Evolutionary conservation across 345 rosid species (phyloP), one percentile per base, ranked within the genome.

Genomic region (Sisymbrium altissimum): DNA sequence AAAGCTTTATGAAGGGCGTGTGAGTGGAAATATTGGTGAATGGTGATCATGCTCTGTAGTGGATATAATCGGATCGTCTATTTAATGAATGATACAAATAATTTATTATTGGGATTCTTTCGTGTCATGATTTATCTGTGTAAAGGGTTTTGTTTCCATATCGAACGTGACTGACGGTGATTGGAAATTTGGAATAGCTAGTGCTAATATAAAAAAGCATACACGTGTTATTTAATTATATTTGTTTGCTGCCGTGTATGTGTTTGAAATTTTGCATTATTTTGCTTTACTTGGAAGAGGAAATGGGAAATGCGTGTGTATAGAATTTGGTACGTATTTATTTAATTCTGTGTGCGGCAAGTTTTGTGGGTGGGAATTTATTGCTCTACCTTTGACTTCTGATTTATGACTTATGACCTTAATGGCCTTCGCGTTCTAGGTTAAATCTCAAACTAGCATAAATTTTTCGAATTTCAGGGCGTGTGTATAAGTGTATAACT

Each of bases 131-230:
- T 49, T 61, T 17, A 18, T 40, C 62, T 45, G 27, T 62, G 69
- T 7, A 3, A 40, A 52, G 33, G 35, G 36, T 29, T 30, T 52
- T 72, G 70, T 63, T 53, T 62, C 63, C 55, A 41, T 10, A 11
- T 64, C 56, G 78, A 65, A 73, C 64, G 71, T 65, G 71, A 64
- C 77, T 18, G 64, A 65, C 71, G 50, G 71, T 64, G 56, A 52
- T 29, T 50, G 53, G 33, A 29, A 49, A 17, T 49, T 40, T 29
- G 62, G 30, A 62, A 17, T 10, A 29, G 13, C 29, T 40, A 30
- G 12, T 29, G 23, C 64, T 10, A 10, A 53, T 40, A 30, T 44
- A 19, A 19, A 30, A 23, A 33, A 27, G 33, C 4, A 59, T 6
- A 59, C 69, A 52, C 72, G 70, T 66, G 77, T 33, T 45, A 8